Base-by-base conservation (phyloP, 106 monocot genomes). In the Dendrobium officinale region DNA sequence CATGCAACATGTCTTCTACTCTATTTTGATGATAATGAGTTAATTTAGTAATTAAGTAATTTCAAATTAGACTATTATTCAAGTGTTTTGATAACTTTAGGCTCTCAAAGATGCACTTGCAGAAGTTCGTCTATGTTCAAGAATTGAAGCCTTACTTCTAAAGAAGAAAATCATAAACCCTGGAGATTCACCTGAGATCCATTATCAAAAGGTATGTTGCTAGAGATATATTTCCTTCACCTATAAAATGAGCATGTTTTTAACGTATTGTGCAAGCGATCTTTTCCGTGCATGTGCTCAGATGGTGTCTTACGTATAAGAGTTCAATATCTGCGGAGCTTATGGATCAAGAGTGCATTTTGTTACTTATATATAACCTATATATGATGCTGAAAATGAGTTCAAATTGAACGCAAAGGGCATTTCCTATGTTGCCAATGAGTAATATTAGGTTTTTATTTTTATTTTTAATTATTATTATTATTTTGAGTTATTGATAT, bases 171-270 rank as follows among this genome's bases (percentile, higher is more conserved):
- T 78, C 29, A 88, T 94, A 80, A 82, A 83, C 59, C 84, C 55
- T 86, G 96, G 96, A 43, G 93, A 97, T 70, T 86, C 96, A 84
- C 47, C 82, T 24, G 91, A 91, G 75, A 83, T 81, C 78, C 93
- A 89, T 86, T 91, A 86, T 83, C 85, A 92, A 77, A 96, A 96
- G 96, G 96, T 80, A 93, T 85, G 88, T 41, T 86, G 79, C 83
- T 72, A 70, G 70, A 70, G 31, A 13, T 70, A 70, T 70, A 37
- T 37, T 70, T 37, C 37, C 9, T n/a, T 16, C 33, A 1, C 37
- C 67, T 10, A 67, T 67, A 67, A 26, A 67, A 6, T 67, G 27
- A 67, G 29, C 67, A 29, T 27, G 29, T 67, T 67, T 29, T 67
- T 27, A 67, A 67, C 9, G 9, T 19, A 24, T 67, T 37, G 58